These are phyloP conservation scores for Ilyonectria robusta DNA, from an alignment of 2,329 filamentous ascomycete genomes.

Conservation along the genomic window DNA sequence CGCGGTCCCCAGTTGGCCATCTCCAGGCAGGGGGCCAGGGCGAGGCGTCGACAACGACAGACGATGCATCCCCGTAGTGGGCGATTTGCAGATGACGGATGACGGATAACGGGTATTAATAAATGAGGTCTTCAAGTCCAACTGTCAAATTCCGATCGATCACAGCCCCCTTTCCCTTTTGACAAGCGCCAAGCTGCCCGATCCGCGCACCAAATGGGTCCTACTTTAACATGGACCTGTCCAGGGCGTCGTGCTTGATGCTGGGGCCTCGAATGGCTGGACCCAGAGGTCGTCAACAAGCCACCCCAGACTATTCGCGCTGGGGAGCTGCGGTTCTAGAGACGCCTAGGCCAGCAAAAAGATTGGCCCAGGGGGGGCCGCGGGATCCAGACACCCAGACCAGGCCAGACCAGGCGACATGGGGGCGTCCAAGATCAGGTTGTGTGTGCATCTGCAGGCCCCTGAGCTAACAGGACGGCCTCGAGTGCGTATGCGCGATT, in stretches of 20 bases:
- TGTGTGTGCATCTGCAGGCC: conserved; percentile 20
- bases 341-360: conserved; percentile 9
- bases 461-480: conserved; percentile 22
- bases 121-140: not conserved
- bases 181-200: conserved; percentile 26
- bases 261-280: conserved; percentile 19
- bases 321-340: not conserved
- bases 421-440: conserved; percentile 19
- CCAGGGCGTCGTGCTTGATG: not conserved
- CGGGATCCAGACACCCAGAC: not conserved
- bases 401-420: not conserved
- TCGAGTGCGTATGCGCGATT: not conserved
- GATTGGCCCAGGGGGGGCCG: conserved; percentile 18
- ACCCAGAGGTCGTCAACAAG: conserved; percentile 18
- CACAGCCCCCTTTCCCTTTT: conserved; percentile 24
- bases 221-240: not conserved
- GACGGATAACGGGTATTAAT: conserved; percentile 9
- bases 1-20: not conserved
- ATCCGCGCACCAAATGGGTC: conserved; percentile 20
- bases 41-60: not conserved
- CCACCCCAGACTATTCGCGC: conserved; percentile 24
- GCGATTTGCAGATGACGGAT: conserved; percentile 18
- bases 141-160: conserved; percentile 23
- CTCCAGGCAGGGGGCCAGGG: not conserved
- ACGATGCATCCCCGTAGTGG: conserved; percentile 3